Base-by-base conservation (phyloP, 179 eudicot species). In the Corrigiola litoralis region DNA sequence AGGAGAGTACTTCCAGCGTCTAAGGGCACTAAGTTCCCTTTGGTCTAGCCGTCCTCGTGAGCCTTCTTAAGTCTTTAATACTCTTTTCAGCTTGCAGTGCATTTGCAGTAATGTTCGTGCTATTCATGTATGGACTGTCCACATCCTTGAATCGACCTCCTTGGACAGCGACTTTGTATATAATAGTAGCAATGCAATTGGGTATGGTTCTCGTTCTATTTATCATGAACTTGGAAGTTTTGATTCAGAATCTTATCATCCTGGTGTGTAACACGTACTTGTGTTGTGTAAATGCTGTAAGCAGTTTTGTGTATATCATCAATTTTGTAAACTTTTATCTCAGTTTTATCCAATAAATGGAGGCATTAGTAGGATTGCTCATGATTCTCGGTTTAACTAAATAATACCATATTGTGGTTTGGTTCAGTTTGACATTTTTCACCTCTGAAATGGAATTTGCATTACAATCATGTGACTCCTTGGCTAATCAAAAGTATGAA, bases 1-100 rank as follows among this genome's bases (percentile, higher is more conserved):
- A 20, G 82, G 79, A 47, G 82, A 78, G 71, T 78, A 78, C 65
- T 78, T 74, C 61, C 82, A 74, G 34, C 82, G 82, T 65, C 76
- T 70, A 40, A 74, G 76, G 71, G 82, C 79, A 27, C 70, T 78
- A 6, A 78, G 82, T 52, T 74, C 82, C 52, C 67, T 74, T 20
- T 78, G 82, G 82, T 42, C 76, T 50, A 74, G 72, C 42, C 79
- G 82, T 16, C 66, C 76, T 37, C 63, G 46, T 36, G 73, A 65
- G 31, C 63, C 67, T 17, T 25, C 74, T 48, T 66, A 66, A 65
- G 42, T 24, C 47, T 14, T 5, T 24, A 2, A 21, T 37, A 17
- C n/a, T 29, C 23, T 44, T 45, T 61, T 42, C 72, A 37, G 50
- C 59, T 60, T 53, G 58, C 31, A 61, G 45, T 32, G 36, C 27